Conservation (phyloP, 2,329 filamentous ascomycete species). For the Penicillium polonicum region DNA sequence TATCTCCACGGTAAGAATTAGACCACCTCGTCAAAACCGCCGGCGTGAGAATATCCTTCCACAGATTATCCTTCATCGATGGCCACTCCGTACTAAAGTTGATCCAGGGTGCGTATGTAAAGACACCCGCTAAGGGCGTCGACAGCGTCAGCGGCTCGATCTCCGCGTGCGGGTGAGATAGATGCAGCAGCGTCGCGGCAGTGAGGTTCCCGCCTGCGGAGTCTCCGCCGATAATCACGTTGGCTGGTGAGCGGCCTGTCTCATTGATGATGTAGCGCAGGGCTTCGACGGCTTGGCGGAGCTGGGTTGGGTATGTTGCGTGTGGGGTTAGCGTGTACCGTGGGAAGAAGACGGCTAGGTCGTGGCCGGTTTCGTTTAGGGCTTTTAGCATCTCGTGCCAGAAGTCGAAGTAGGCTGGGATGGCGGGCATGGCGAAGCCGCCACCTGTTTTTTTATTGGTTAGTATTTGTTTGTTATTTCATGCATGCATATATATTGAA, state of each 20-base stretch:
- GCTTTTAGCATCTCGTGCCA: constrained; percentile 41
- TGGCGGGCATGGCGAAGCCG: constrained; percentile 51
- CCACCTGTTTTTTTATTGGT: constrained; percentile 44
- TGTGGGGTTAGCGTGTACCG: constrained; percentile 54
- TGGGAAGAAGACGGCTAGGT: constrained; percentile 51
- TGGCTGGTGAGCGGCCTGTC: constrained; percentile 30
- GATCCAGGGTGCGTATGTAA: constrained; percentile 59
- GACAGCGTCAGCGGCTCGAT: constrained; percentile 43
- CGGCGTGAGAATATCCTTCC: constrained; percentile 50
- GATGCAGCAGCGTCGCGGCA: constrained; percentile 34
- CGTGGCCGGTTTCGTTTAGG: constrained; percentile 42
- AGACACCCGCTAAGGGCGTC: constrained; percentile 43
- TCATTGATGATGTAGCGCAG: constrained; percentile 40
- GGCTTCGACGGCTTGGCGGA: constrained; percentile 39
- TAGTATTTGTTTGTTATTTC: background rate
- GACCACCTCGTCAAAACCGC: constrained; percentile 45
- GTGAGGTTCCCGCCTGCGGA: constrained; percentile 44
- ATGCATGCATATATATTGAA: background rate
- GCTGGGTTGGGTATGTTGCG: constrained; percentile 40
- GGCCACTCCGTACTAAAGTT: constrained; percentile 46
- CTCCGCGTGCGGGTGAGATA: constrained; percentile 55
- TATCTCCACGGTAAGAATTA: constrained; percentile 45
- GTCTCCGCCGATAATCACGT: constrained; percentile 42
- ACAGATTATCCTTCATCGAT: constrained; percentile 46
- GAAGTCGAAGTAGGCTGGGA: constrained; percentile 47